A percentile compares a stretch with the other conserved stretches of the same genome.
These are phyloP conservation scores for Testicularia cyperi DNA, from an alignment of 1,284 basidiomycete genomes.

Conservation along the genomic window DNA sequence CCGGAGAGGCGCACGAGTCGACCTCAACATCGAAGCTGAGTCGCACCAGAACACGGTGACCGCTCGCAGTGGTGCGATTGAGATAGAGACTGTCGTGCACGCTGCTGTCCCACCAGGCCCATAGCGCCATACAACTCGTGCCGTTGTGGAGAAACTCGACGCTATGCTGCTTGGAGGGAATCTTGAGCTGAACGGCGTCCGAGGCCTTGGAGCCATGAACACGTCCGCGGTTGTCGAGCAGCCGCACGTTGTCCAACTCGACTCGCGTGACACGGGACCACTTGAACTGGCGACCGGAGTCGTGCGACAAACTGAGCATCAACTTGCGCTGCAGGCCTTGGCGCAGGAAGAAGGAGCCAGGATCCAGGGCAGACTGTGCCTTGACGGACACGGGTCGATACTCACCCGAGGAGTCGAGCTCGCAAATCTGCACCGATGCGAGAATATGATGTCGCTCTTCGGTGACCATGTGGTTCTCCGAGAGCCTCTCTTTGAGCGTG, in stretches of 20 bases:
- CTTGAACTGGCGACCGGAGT: slow-evolving; percentile 82
- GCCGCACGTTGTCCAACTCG: slow-evolving; percentile 76
- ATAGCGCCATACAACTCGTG: slow-evolving; percentile 35
- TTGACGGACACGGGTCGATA: slow-evolving; percentile 82
- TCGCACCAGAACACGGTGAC: slow-evolving; percentile 78
- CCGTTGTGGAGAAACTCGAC: slow-evolving; percentile 44
- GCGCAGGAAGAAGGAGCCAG: slow-evolving; percentile 82
- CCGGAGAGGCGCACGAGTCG: slow-evolving; percentile 78
- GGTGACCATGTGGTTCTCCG: slow-evolving; percentile 85
- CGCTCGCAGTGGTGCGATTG: slow-evolving; percentile 77
- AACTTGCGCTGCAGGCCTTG: slow-evolving; percentile 90
- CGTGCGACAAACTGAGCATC: slow-evolving; percentile 74
- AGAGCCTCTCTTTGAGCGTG: slow-evolving; percentile 62
- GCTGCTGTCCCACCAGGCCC: slow-evolving; percentile 84
- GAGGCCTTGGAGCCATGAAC: slow-evolving; percentile 70
- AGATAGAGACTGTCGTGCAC: slow-evolving; percentile 82
- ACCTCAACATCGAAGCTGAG: slow-evolving; percentile 76
- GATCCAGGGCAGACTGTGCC: slow-evolving; percentile 74
- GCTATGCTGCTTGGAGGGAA: slow-evolving; percentile 42
- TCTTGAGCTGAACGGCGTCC: slow-evolving; percentile 36
- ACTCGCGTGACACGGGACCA: slow-evolving; percentile 80
- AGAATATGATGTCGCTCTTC: slow-evolving; percentile 86
- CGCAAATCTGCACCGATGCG: slow-evolving; percentile 80
- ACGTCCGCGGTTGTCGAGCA: slow-evolving; percentile 81
- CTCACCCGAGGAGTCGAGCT: slow-evolving; percentile 79